Evolutionary conservation across 345 rosid genomes (phyloP).

Genomic region (Melaleuca alternifolia): DNA sequence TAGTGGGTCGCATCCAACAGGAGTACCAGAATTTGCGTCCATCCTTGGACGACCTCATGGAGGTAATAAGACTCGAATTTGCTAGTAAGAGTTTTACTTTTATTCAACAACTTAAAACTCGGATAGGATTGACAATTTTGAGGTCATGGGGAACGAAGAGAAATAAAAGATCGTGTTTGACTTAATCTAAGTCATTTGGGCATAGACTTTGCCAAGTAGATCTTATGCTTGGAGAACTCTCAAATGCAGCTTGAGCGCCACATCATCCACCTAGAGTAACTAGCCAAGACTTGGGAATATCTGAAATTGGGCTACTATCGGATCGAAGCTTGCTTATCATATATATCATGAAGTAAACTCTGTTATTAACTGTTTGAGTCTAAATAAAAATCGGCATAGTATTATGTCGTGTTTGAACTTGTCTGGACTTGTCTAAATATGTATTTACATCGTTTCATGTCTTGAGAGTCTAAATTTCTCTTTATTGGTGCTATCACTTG

Average conservation of each 20-base stretch:
- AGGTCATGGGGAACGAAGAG: too few relatives aligned
- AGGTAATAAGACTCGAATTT: too few relatives aligned
- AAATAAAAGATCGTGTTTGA: neutral
- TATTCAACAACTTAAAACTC: too few relatives aligned
- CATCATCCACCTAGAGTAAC: neutral
- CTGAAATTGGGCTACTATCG: neutral
- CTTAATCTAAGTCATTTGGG: neutral
- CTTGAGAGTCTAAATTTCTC: neutral
- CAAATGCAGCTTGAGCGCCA: neutral
- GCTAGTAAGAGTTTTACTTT: too few relatives aligned
- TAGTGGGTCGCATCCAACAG: too few relatives aligned
- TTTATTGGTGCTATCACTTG: neutral
- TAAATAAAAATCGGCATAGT: neutral
- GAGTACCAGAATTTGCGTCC: too few relatives aligned
- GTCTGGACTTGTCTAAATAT: neutral
- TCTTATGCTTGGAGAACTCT: neutral
- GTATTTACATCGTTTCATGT: neutral
- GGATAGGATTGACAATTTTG: too few relatives aligned
- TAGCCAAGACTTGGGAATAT: neutral
- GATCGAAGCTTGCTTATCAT: neutral
- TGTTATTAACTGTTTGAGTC: neutral
- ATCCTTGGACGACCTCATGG: too few relatives aligned
- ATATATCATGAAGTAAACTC: neutral
- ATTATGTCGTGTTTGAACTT: neutral
- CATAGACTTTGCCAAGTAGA: neutral